Conservation (phyloP, 495 filamentous ascomycete species). For the Xylaria palmicola region DNA sequence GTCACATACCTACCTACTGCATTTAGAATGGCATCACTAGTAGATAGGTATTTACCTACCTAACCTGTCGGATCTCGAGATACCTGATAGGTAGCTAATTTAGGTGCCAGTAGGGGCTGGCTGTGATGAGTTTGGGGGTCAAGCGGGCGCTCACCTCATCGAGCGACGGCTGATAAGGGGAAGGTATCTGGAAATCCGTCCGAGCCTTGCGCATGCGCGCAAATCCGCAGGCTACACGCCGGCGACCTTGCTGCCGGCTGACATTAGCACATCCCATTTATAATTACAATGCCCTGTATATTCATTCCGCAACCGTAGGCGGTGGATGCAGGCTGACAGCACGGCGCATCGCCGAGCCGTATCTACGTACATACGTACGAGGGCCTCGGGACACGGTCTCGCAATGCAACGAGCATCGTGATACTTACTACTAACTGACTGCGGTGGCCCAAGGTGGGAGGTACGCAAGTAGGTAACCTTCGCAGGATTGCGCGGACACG, state of each 20-base stretch:
- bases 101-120: not conserved
- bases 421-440: no score
- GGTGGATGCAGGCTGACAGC: not conserved
- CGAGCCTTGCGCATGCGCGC: not conserved
- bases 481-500: slow-evolving; percentile 8
- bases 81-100: no score
- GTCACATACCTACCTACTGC: no score
- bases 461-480: no score
- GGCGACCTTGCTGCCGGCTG: no score
- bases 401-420: no score
- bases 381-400: not conserved
- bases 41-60: not conserved
- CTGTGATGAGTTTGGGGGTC: not conserved
- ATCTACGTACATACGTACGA: no score
- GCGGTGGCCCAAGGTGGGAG: no score
- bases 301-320: not conserved
- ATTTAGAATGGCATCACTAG: no score
- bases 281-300: not conserved
- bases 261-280: not conserved
- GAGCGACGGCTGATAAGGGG: no score
- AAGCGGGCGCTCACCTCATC: not conserved
- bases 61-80: not conserved
- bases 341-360: not conserved
- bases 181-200: not conserved
- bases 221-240: not conserved